Base-by-base conservation (phyloP, 371 early-diverging fungal species). In the Rhizopus stolonifer region DNA sequence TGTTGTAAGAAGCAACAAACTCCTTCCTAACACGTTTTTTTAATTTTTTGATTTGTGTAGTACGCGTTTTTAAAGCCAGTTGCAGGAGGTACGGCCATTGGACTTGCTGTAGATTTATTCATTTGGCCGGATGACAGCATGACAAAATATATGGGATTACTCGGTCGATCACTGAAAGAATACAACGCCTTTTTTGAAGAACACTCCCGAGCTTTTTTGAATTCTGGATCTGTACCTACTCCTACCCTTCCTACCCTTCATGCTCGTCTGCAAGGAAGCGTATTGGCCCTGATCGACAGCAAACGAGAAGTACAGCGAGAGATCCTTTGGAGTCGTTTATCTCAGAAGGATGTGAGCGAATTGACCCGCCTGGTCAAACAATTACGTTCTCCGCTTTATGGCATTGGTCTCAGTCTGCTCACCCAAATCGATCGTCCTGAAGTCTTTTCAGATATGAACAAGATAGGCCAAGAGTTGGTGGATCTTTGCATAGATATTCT, bases 41-140 rank as follows among this genome's bases (percentile, higher is more conserved):
- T n/a, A n/a, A n/a, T n/a, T n/a, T n/a, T n/a, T n/a, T n/a, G n/a
- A n/a, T 19, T 15, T 53, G 18, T 42, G 9, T 51, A 76, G 76
- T 76, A 69, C 60, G 36, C 57, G 2, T 72, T 70, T 56, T 47
- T 72, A 32, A 67, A 39, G 17, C 76, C 76, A 4, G 58, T 76
- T 34, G 68, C 69, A 4, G 19, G 57, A 1, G 61, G 66, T 26
- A 60, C 60, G 31, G 72, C 53, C 1, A 46, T 72, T 51, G 60
- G 59, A 3, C 29, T 76, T 2, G 59, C 50, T 1, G 62, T 76
- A 0, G 60, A 72, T 47, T 42, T 60, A 3, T 26, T 76, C 15
- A 36, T 76, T 38, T 76, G 76, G 76, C 76, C 76, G 1, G 72
- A 69, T 13, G 69, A 76, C 18, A 76, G 72, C 38, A 50, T 72